Base-by-base conservation (phyloP, 306 rosid genomes). In the Quercus robur region DNA sequence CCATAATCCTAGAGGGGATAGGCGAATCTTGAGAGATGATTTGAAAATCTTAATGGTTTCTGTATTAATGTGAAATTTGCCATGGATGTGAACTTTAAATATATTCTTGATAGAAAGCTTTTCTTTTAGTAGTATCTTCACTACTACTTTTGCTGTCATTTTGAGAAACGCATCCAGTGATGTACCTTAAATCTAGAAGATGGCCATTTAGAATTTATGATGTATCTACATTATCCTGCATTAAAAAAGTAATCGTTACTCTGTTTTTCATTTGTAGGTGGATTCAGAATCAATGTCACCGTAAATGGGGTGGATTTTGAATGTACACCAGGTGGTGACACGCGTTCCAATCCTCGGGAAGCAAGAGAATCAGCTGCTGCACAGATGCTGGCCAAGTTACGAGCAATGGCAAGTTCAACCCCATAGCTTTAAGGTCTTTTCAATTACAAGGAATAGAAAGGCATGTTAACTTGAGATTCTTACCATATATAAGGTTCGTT, bases 301-400 rank as follows among this genome's bases (percentile, higher is more conserved):
- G 80, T 90, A 18, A 76, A 59, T 85, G 97, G 97, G 81, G 25
- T 71, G 31, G 90, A 90, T 80, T 91, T 91, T 38, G 91, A 90
- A 64, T 81, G 77, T 74, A 80, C 88, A 21, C 41, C 70, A 33
- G 73, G 55, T 18, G 84, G 95, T 30, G 78, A 81, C 14, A 12
- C n/a, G 79, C 70, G 81, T 81, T 64, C 71, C 8, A 26, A 51
- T 67, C 88, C 85, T 38, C 67, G 46, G 1, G 85, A 77, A 57
- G 90, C 90, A 41, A 82, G 83, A 78, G 89, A 90, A 49, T 92
- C 88, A n/a, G 91, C 91, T 38, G 95, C 97, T 15, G 82, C 73
- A 44, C 62, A 71, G 78, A 81, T 84, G 30, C 21, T 81, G 73
- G 79, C n/a, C 56, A 82, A 78, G 51, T 33, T 83, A 73, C 75